Evolutionary conservation across 106 monocot species (phyloP).

Genomic region (Dendrobium officinale): DNA sequence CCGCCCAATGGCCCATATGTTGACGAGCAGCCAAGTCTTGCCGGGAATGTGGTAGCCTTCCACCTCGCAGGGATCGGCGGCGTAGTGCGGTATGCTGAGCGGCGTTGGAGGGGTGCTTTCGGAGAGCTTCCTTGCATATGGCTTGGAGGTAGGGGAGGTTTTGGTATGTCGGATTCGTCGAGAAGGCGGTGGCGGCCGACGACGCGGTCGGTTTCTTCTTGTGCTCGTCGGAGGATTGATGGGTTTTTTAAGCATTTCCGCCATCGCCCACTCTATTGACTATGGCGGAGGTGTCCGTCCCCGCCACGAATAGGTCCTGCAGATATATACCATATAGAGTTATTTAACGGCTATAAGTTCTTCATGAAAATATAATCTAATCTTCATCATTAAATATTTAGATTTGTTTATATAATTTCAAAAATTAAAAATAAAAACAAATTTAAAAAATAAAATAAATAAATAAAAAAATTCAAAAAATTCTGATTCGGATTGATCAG

Average conservation of each 20-base stretch:
- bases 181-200: slow-evolving; percentile 13
- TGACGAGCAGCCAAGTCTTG: slow-evolving; percentile 19
- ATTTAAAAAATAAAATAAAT: too few species aligned
- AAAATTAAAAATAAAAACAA: too few species aligned
- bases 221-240: not conserved
- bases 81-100: slow-evolving; percentile 24
- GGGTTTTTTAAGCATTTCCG: slow-evolving; percentile 19
- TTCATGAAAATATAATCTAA: not conserved
- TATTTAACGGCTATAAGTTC: too few species aligned
- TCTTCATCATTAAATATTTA: not conserved
- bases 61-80: slow-evolving; percentile 13
- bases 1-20: slow-evolving; percentile 36
- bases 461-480: too few species aligned
- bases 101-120: slow-evolving; percentile 34
- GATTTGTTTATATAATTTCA: too few species aligned
- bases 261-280: slow-evolving; percentile 23
- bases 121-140: slow-evolving; percentile 30
- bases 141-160: slow-evolving; percentile 30
- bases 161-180: slow-evolving; percentile 27
- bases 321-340: too few species aligned
- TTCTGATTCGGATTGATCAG: too few species aligned
- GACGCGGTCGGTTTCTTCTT: slow-evolving; percentile 8
- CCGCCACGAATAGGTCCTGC: slow-evolving; percentile 15
- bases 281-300: slow-evolving; percentile 12
- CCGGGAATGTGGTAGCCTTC: slow-evolving; percentile 27